Conservation (phyloP, 2,329 filamentous ascomycete species). For the Paecilomyces fulvus region DNA sequence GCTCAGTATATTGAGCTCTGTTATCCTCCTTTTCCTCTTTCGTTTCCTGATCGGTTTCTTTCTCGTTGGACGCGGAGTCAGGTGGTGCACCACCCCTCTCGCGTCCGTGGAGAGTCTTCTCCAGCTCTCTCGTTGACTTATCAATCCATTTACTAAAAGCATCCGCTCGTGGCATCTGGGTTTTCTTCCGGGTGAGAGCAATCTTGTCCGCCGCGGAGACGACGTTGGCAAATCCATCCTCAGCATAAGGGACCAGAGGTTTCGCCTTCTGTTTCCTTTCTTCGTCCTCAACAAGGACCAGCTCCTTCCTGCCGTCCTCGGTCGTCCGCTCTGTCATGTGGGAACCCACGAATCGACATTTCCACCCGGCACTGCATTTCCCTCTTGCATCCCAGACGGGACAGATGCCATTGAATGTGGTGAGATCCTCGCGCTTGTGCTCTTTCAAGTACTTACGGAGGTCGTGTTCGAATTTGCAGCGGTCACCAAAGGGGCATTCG, state of each 20-base stretch:
- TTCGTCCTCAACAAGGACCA: slow-evolving; percentile 58
- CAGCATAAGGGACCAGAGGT: slow-evolving; percentile 20
- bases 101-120: slow-evolving; percentile 43
- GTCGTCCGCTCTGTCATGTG: slow-evolving; percentile 74
- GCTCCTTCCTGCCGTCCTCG: slow-evolving; percentile 73
- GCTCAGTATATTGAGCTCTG: slow-evolving; percentile 72
- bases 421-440: slow-evolving; percentile 71
- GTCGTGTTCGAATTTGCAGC: slow-evolving; percentile 76
- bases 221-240: slow-evolving; percentile 66
- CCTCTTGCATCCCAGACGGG: slow-evolving; percentile 72
- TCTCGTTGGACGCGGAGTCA: slow-evolving; percentile 4
- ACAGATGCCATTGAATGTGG: slow-evolving; percentile 67
- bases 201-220: slow-evolving; percentile 64
- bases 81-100: slow-evolving; percentile 26
- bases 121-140: slow-evolving; percentile 45
- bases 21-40: slow-evolving; percentile 54
- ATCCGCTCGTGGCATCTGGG: slow-evolving; percentile 64
- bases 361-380: slow-evolving; percentile 78
- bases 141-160: slow-evolving; percentile 71
- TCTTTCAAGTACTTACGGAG: slow-evolving; percentile 76
- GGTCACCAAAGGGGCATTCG: slow-evolving; percentile 67
- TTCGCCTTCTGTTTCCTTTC: slow-evolving; percentile 37
- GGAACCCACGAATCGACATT: slow-evolving; percentile 80
- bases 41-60: slow-evolving; percentile 21
- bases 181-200: slow-evolving; percentile 63